A percentile compares a stretch with the other conserved stretches of the same genome.
Evolutionary conservation across 2,329 filamentous ascomycete species (phyloP).

Genomic region (Drechmeria coniospora): DNA sequence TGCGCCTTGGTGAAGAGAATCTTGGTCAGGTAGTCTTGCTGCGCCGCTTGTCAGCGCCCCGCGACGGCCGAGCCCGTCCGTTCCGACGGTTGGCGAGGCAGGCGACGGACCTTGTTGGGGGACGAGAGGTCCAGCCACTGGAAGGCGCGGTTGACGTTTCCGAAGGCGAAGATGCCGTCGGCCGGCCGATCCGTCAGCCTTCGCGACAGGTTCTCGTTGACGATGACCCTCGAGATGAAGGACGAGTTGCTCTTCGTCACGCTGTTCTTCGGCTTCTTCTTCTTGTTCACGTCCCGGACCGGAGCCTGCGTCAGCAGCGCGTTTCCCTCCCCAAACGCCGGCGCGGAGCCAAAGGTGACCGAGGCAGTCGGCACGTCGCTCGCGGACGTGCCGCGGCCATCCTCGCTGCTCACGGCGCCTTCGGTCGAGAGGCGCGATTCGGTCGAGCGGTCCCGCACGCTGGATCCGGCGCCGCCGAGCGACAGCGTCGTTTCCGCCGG

Average conservation of each 20-base stretch:
- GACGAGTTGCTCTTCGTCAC: constrained; percentile 98
- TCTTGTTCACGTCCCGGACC: constrained; percentile 62
- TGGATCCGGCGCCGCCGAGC: constrained; percentile 25
- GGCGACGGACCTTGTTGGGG: constrained; percentile 40
- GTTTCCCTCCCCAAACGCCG: constrained; percentile 79
- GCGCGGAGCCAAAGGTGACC: constrained; percentile 30
- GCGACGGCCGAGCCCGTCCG: too few relatives aligned
- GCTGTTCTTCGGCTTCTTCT: constrained; percentile 91
- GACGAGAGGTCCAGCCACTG: constrained; percentile 90
- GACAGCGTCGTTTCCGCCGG: constrained; percentile 34
- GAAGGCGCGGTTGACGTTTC: constrained; percentile 87
- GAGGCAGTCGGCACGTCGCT: constrained; percentile 31
- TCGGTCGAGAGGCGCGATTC: constrained; percentile 47
- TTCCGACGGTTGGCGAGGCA: neutral
- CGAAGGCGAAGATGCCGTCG: constrained; percentile 79
- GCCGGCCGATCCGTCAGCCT: constrained; percentile 61
- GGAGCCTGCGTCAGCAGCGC: constrained; percentile 48
- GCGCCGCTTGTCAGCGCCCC: constrained; percentile 12
- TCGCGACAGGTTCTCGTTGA: constrained; percentile 68
- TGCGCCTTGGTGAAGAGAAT: constrained; percentile 95
- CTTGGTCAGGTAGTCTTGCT: constrained; percentile 86
- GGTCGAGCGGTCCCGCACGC: constrained; percentile 46
- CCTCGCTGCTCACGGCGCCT: constrained; percentile 40
- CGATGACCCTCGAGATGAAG: constrained; percentile 92
- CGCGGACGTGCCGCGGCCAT: constrained; percentile 34